Evolutionary conservation across 805 yeast species (phyloP), one percentile per base, ranked within the genome.

Genomic region (Candida ponderosae): DNA sequence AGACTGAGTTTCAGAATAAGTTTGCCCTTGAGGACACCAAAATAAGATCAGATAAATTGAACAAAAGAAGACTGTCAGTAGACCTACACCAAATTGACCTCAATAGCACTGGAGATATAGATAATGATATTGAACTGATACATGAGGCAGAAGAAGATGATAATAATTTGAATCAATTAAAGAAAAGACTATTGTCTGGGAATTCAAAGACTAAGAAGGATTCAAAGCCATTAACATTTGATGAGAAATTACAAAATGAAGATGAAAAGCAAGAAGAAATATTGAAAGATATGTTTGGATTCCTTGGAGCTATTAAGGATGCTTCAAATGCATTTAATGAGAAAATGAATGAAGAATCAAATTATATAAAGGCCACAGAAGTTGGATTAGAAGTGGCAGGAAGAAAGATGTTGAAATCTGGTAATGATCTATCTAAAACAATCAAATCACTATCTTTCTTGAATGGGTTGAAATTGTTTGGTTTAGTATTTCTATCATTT

Each of bases 301-400:
- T 63, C n/a, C 57, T 64, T 1, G 47, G 52, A 7, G 58, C 60
- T 15, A 46, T 66, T 28, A 64, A 53, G 43, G 58, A 57, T 20
- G 68, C 66, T 31, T 68, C 70, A 0, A 49, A 57, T 29, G 67
- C 65, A 3, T 66, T 66, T 40, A 62, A 62, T 40, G 54, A 52
- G 32, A 66, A 65, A 17, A 41, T 66, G 29, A 56, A 59, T 16
- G 60, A 63, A 34, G 70, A 64, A 40, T 46, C 56, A 29, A 62
- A 58, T 32, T 59, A 62, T 1, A 32, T 66, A 10, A 55, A 58
- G 17, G 69, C 70, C 5, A 68, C 70, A 2, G 69, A 64, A 39
- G 54, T 60, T 13, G 70, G 70, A 9, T 43, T 66, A 5, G 62
- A 62, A 30, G 59, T 57, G 1, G 64, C 70, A 2, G 56, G 66